These are phyloP conservation scores for Monosporascus sp. DNA, from an alignment of 2,329 filamentous ascomycete species.

Conservation along the genomic window DNA sequence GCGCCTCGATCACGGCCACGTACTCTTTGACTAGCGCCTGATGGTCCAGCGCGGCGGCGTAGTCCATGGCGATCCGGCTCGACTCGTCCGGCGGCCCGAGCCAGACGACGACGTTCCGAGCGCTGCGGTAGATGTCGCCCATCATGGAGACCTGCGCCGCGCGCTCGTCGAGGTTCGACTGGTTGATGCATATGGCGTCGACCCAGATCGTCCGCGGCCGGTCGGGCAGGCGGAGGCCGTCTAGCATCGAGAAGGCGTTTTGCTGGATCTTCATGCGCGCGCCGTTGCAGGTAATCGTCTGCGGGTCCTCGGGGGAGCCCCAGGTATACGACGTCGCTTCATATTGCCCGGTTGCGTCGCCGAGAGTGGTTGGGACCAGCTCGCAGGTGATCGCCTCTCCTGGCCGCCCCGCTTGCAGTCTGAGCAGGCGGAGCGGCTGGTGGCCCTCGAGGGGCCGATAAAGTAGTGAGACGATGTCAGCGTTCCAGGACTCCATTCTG, in stretches of 20 bases:
- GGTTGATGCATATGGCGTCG: slow-evolving; percentile 20
- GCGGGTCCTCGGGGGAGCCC: slow-evolving; percentile 16
- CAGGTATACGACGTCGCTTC: slow-evolving; percentile 21
- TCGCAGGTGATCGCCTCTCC: slow-evolving; percentile 10
- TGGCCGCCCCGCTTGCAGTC: slow-evolving; percentile 9
- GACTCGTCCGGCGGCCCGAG: slow-evolving; percentile 15
- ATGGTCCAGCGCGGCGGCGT: slow-evolving; percentile 12
- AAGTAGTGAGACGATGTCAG: slow-evolving; percentile 30
- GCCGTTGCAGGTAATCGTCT: slow-evolving; percentile 10
- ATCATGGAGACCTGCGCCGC: slow-evolving; percentile 18
- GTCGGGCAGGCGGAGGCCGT: slow-evolving; percentile 11
- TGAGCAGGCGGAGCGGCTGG: slow-evolving; percentile 14
- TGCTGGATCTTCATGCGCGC: slow-evolving; percentile 12
- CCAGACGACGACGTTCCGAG: slow-evolving; percentile 15
- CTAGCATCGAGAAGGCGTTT: slow-evolving; percentile 19
- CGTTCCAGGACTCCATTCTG: slow-evolving; percentile 17
- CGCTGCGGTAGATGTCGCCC: slow-evolving; percentile 16
- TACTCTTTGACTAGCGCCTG: slow-evolving; percentile 7
- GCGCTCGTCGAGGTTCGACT: slow-evolving; percentile 15
- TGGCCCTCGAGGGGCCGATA: slow-evolving; percentile 12
- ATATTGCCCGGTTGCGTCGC: slow-evolving; percentile 9
- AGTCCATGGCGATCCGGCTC: slow-evolving; percentile 13
- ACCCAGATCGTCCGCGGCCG: slow-evolving; percentile 16
- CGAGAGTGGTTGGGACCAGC: slow-evolving; percentile 14
- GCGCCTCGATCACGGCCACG: background rate